Conservation (phyloP, 306 rosid genomes). For the Castanopsis chinensis region DNA sequence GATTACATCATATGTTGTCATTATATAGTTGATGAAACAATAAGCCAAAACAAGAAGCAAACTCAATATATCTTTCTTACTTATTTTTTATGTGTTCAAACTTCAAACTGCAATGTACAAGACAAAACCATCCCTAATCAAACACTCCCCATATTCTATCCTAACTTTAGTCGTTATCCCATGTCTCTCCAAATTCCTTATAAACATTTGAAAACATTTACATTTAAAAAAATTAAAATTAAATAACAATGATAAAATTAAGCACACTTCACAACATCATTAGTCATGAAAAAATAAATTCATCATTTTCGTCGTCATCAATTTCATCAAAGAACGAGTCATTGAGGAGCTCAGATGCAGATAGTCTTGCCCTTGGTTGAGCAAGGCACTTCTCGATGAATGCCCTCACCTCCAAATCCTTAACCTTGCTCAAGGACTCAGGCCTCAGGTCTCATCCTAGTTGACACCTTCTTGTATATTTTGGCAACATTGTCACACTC, state of each 20-base stretch:
- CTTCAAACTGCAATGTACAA: conserved; percentile 30
- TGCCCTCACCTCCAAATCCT: conserved; percentile 49
- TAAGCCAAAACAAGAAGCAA: not conserved
- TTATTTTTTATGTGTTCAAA: not conserved
- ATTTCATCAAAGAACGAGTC: conserved; percentile 72
- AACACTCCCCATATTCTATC: conserved; percentile 9
- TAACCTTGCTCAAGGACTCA: conserved; percentile 55
- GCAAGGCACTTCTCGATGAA: conserved; percentile 87
- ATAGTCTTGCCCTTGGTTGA: conserved; percentile 66
- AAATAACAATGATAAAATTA: conserved; percentile 4
- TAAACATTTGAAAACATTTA: not conserved
- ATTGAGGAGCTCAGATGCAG: conserved; percentile 71
- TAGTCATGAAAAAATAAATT: conserved; percentile 12
- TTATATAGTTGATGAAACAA: no score
- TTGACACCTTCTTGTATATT: conserved; percentile 73
- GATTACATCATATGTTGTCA: no score
- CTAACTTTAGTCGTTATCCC: conserved; percentile 11
- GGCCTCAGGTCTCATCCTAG: conserved; percentile 76
- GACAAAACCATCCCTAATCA: conserved; percentile 28
- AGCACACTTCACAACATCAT: not conserved
- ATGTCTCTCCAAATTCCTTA: no score
- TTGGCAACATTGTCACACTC: conserved; percentile 85
- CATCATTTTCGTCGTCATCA: conserved; percentile 35
- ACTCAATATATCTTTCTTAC: not conserved
- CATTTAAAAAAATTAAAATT: not conserved